These are phyloP conservation scores for Moesziomyces globuligerus DNA, from an alignment of 1,284 basidiomycete genomes.

Conservation along the genomic window DNA sequence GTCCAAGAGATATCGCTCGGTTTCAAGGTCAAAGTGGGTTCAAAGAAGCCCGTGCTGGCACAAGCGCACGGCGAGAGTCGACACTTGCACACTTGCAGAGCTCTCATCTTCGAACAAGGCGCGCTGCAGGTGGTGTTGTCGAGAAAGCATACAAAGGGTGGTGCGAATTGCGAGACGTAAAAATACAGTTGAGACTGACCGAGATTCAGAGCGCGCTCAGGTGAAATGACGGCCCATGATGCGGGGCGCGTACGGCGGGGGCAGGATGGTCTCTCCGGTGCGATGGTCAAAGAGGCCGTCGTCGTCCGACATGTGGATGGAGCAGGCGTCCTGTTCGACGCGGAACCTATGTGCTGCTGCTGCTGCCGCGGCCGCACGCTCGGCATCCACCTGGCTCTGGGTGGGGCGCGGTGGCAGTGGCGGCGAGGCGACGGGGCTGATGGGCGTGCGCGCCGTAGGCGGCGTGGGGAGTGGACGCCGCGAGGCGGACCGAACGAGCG, in stretches of 20 bases:
- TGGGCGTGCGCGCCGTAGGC: constrained; percentile 16
- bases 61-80: too few relatives aligned
- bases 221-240: constrained; percentile 25
- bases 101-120: too few relatives aligned
- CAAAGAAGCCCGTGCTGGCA: too few relatives aligned
- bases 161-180: too few relatives aligned
- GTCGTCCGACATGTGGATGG: constrained; percentile 27
- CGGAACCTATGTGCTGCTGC: too few relatives aligned
- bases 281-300: constrained; percentile 30
- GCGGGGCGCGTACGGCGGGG: constrained; percentile 34
- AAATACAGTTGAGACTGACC: background rate
- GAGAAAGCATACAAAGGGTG: too few relatives aligned
- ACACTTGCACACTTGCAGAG: too few relatives aligned
- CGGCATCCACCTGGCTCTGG: too few relatives aligned
- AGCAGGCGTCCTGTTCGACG: constrained; percentile 37
- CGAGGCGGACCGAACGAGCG: constrained; percentile 13
- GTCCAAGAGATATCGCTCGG: too few relatives aligned
- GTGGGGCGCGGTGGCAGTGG: background rate
- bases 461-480: constrained; percentile 32
- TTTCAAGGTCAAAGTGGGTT: too few relatives aligned
- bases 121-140: too few relatives aligned
- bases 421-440: constrained; percentile 5
- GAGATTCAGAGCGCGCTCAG: background rate
- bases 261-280: constrained; percentile 33
- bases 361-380: too few relatives aligned